Conservation (phyloP, 202 grass and related monocot species). For the Musa balbisiana region DNA sequence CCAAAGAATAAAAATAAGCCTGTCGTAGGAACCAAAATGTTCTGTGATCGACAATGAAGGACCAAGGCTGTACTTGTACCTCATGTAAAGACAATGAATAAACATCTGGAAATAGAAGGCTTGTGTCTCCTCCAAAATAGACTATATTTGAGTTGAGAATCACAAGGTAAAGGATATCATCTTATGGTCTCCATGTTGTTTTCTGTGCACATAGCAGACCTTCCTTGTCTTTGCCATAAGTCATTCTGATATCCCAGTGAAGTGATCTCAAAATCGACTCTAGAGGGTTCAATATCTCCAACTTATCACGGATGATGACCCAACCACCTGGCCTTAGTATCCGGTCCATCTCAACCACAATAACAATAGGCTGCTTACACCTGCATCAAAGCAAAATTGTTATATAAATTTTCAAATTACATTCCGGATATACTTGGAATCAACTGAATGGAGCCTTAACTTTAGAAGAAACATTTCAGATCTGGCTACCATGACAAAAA, state of each 20-base stretch:
- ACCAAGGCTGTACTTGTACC: too few species aligned
- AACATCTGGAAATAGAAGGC: not conserved
- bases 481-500: not conserved
- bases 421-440: not conserved
- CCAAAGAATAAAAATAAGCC: not conserved
- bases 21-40: not conserved
- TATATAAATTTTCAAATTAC: not conserved
- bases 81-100: not conserved
- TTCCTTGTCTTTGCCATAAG: conserved; percentile 71
- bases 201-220: conserved; percentile 76
- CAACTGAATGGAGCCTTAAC: not conserved
- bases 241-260: conserved; percentile 87
- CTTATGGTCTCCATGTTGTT: conserved; percentile 69
- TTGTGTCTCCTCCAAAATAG: not conserved
- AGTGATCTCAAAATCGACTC: conserved; percentile 80
- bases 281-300: conserved; percentile 65
- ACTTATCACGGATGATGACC: conserved; percentile 80
- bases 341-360: conserved; percentile 89
- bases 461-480: not conserved
- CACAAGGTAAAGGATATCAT: conserved; percentile 2
- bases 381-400: conserved; percentile 32
- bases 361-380: conserved; percentile 70
- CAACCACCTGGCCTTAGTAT: conserved; percentile 83
- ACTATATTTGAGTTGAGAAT: not conserved
- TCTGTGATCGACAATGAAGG: too few species aligned